These are phyloP conservation scores for Macrocystidia cucumis DNA, from an alignment of 1,284 basidiomycete genomes.

Conservation along the genomic window DNA sequence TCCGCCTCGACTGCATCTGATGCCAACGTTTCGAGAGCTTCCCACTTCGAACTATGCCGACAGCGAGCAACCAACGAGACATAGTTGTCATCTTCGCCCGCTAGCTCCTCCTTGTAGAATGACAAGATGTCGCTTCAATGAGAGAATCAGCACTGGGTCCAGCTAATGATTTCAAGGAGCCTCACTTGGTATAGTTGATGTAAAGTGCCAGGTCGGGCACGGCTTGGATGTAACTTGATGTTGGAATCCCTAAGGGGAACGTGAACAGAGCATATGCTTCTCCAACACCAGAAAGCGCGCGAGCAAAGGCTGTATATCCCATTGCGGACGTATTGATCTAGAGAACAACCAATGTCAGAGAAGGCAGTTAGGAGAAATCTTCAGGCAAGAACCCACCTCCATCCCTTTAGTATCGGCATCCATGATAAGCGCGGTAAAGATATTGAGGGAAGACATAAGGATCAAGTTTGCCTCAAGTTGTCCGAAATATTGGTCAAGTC, in stretches of 20 bases:
- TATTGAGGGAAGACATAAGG: background rate
- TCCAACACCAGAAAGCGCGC: background rate
- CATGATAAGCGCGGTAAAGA: background rate
- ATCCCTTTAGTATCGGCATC: background rate
- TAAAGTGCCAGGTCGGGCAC: background rate
- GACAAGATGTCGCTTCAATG: background rate
- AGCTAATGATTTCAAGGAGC: background rate
- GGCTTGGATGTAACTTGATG: background rate
- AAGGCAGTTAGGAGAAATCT: background rate
- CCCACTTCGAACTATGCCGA: constrained; percentile 3
- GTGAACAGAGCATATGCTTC: background rate
- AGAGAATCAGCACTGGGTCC: background rate
- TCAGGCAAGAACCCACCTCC: background rate
- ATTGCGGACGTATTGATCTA: background rate
- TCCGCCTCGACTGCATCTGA: constrained; percentile 1
- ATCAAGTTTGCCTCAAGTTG: background rate
- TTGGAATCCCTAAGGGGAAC: background rate
- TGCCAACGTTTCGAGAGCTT: constrained; percentile 1
- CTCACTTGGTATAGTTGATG: constrained; percentile 1
- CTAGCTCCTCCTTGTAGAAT: background rate
- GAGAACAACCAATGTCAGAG: background rate
- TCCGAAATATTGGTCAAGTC: background rate
- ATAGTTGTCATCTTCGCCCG: background rate
- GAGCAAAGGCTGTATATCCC: background rate
- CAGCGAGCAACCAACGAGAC: background rate